These are phyloP conservation scores for Laguncularia racemosa DNA, from an alignment of 345 rosid species.

Conservation along the genomic window DNA sequence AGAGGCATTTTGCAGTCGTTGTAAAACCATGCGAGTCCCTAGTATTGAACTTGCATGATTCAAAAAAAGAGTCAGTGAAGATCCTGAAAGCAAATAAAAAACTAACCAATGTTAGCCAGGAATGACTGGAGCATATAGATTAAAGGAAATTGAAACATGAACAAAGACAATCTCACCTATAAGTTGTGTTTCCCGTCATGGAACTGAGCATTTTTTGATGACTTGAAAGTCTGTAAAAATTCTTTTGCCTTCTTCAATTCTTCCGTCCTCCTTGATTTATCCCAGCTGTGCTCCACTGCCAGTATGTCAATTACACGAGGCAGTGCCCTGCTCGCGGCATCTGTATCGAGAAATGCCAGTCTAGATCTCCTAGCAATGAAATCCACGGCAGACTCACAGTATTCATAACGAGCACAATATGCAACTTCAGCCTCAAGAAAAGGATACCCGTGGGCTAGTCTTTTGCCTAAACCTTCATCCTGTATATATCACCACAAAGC, in stretches of 20 bases:
- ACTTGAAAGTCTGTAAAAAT: constrained; percentile 84
- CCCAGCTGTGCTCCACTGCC: constrained; percentile 73
- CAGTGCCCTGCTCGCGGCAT: constrained; percentile 83
- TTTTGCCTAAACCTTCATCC: constrained; percentile 87
- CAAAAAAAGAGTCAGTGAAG: neutral
- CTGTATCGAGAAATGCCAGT: constrained; percentile 92
- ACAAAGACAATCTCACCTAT: constrained; percentile 14
- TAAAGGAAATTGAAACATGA: neutral
- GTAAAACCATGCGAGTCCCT: no score
- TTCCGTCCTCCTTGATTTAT: constrained; percentile 55
- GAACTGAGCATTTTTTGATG: constrained; percentile 86
- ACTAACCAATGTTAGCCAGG: neutral
- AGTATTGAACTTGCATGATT: neutral
- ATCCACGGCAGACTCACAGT: constrained; percentile 86
- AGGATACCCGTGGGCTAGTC: constrained; percentile 90
- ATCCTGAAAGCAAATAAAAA: constrained; percentile 3
- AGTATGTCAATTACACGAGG: constrained; percentile 73
- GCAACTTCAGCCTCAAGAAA: constrained; percentile 62
- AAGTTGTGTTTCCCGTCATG: constrained; percentile 78
- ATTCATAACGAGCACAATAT: constrained; percentile 83
- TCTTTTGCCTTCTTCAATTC: constrained; percentile 56
- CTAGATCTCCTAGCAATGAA: constrained; percentile 94
- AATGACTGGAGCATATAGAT: neutral
- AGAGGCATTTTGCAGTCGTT: no score
- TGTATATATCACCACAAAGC: constrained; percentile 4